Evolutionary conservation across 371 early-diverging fungal species (phyloP), one percentile per base, ranked within the genome.

Genomic region (Gilbertella persicaria): DNA sequence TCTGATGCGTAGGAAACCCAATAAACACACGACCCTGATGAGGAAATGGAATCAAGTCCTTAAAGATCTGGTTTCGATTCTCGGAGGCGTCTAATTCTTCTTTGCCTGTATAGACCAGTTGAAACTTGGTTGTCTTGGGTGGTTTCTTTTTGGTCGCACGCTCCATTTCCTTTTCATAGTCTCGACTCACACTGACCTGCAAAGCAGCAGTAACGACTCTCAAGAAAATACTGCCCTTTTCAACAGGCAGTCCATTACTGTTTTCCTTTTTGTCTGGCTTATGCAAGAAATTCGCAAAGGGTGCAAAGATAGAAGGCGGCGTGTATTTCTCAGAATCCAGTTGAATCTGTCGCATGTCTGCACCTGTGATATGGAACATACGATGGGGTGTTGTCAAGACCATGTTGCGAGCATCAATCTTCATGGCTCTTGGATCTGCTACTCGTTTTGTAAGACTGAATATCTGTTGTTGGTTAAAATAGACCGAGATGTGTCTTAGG

Each of bases 1-100:
- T 95, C 60, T 95, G 93, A 60, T 92, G 91, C 5, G 93, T 94
- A 0, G 91, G 89, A 58, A 95, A 94, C 0, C 92, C 96, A 54
- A 96, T 96, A 60, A 92, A 94, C 12, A 95, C 82, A 28, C 87
- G 70, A 0, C 96, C 96, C 60, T 93, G 94, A 14, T 89, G 75
- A 23, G 86, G 88, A 38, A 78, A 87, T 3, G 89, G 87, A 0
- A 86, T 62, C 12, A 95, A 62, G 26, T 90, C 87, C 39, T 80
- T 73, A 64, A 94, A 93, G 6, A 92, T 75, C 12, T 61, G 59
- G 33, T 59, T 61, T 24, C 58, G 58, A 14, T 76, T 74, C 28
- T 80, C 78, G 0, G 89, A 90, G 10, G 85, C 85, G 47, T 92
- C 88, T 53, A 86, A 73, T 52, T 94, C 94, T 35, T 92, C 91